phyloP scores from a whole-genome alignment of 495 filamentous ascomycete genomes.

The Penicillium pancosmium region DNA sequence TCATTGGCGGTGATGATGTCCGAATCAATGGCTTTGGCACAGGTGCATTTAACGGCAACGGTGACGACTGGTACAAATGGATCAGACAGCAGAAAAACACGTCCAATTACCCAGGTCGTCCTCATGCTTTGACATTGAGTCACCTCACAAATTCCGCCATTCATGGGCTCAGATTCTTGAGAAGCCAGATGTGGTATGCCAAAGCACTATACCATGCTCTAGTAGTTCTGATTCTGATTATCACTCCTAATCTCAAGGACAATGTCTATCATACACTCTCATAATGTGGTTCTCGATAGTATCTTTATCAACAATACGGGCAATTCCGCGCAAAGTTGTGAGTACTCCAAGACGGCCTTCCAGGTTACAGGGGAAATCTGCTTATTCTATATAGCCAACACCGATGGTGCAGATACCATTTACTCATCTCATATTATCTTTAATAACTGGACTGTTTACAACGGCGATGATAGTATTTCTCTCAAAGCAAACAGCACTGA shows the following conservation, averaged over 20 bases:
- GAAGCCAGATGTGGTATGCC: slow-evolving; percentile 49
- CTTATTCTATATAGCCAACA: slow-evolving; percentile 32
- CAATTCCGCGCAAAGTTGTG: slow-evolving; percentile 24
- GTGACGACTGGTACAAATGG: slow-evolving; percentile 44
- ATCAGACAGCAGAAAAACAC: slow-evolving; percentile 26
- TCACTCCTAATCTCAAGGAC: slow-evolving; percentile 16
- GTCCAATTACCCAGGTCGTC: slow-evolving; percentile 47
- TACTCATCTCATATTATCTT: slow-evolving; percentile 35
- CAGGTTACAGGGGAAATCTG: background rate
- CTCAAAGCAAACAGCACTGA: slow-evolving; percentile 44
- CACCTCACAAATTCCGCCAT: slow-evolving; percentile 39
- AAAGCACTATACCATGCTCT: background rate
- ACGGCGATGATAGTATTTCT: slow-evolving; percentile 42
- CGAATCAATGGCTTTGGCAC: slow-evolving; percentile 38
- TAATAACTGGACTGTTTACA: slow-evolving; percentile 38
- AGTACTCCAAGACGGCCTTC: background rate
- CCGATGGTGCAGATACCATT: slow-evolving; percentile 44
- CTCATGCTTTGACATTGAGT: slow-evolving; percentile 42
- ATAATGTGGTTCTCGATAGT: slow-evolving; percentile 37
- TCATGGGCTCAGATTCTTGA: slow-evolving; percentile 38
- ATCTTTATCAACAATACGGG: slow-evolving; percentile 46
- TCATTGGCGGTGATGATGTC: slow-evolving; percentile 49
- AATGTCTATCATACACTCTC: slow-evolving; percentile 38
- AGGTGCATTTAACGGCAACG: slow-evolving; percentile 50
- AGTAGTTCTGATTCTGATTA: background rate